Evolutionary conservation across 2,329 filamentous ascomycete species (phyloP).

Genomic region (Aspergillus piperis): DNA sequence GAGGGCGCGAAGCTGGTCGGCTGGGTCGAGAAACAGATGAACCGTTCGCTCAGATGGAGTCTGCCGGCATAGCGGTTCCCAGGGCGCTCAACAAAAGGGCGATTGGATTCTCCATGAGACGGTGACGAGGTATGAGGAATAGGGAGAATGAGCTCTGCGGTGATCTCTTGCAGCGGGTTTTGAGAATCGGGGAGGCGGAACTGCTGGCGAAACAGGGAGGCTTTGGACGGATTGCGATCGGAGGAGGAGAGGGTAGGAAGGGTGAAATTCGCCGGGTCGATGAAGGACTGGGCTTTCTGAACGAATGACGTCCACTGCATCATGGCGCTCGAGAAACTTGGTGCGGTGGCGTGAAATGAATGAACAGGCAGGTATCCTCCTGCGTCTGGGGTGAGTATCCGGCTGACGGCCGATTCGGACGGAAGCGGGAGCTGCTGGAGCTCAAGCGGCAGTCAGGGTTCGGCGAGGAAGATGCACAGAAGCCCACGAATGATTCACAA

Average conservation of each 20-base stretch:
- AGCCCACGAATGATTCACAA: constrained; percentile 24
- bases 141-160: constrained; percentile 87
- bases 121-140: constrained; percentile 60
- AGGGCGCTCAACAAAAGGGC: constrained; percentile 58
- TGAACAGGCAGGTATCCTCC: constrained; percentile 2
- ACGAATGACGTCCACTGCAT: constrained; percentile 77
- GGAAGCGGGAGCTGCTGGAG: constrained; percentile 25
- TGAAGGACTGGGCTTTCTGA: constrained; percentile 92
- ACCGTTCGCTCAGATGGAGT: constrained; percentile 90
- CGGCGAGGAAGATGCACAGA: constrained; percentile 23
- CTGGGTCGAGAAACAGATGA: constrained; percentile 94
- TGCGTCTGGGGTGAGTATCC: not conserved
- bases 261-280: constrained; percentile 82
- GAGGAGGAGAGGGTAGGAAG: constrained; percentile 70
- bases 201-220: constrained; percentile 89
- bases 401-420: constrained; percentile 17
- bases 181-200: constrained; percentile 93
- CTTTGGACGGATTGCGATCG: constrained; percentile 84
- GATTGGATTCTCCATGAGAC: constrained; percentile 63
- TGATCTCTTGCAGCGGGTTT: constrained; percentile 93
- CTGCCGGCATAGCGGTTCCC: constrained; percentile 91
- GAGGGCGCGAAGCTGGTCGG: constrained; percentile 81
- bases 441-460: constrained; percentile 21
- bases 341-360: not conserved
- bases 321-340: constrained; percentile 43